phyloP scores from a whole-genome alignment of 441 rosid genomes.

The Arabidopsis lyrata region DNA sequence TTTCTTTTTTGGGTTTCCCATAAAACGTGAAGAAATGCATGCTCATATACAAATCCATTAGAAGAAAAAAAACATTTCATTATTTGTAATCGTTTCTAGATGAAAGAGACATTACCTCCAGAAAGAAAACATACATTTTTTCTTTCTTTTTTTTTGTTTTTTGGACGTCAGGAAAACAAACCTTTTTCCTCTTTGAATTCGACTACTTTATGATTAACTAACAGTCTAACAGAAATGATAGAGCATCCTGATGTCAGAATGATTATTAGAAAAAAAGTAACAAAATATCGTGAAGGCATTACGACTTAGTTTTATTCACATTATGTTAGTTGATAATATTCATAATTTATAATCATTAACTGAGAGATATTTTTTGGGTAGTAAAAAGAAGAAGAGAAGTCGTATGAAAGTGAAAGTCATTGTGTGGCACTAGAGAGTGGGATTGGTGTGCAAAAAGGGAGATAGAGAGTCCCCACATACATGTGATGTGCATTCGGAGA shows the following conservation, averaged over 20 bases:
- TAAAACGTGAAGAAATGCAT: slow-evolving; percentile 15
- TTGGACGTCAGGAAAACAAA: not conserved
- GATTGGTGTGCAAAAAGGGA: slow-evolving; percentile 26
- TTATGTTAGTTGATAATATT: slow-evolving; percentile 2
- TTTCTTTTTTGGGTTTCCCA: not conserved
- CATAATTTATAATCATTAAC: not conserved
- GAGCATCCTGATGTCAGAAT: slow-evolving; percentile 12
- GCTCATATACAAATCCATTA: not conserved
- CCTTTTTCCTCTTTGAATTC: not conserved
- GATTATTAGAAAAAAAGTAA: not conserved
- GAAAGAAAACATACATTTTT: not conserved
- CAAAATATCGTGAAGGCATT: not conserved
- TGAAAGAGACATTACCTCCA: slow-evolving; percentile 17
- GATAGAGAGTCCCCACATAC: slow-evolving; percentile 18
- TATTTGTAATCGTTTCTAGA: slow-evolving; percentile 29
- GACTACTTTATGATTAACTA: slow-evolving; percentile 5
- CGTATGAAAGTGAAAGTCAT: slow-evolving; percentile 25
- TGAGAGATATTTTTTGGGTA: not conserved
- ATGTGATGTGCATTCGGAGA: slow-evolving; percentile 30
- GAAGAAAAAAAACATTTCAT: not conserved
- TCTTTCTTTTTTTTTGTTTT: not conserved
- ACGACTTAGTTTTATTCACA: slow-evolving; percentile 2
- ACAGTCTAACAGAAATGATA: not conserved
- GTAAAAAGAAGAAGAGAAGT: slow-evolving; percentile 5
- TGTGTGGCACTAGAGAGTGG: slow-evolving; percentile 33